A percentile compares a stretch with the other conserved stretches of the same genome.
These are phyloP conservation scores for Neurospora hispaniola DNA, from an alignment of 495 filamentous ascomycete genomes.

Conservation along the genomic window DNA sequence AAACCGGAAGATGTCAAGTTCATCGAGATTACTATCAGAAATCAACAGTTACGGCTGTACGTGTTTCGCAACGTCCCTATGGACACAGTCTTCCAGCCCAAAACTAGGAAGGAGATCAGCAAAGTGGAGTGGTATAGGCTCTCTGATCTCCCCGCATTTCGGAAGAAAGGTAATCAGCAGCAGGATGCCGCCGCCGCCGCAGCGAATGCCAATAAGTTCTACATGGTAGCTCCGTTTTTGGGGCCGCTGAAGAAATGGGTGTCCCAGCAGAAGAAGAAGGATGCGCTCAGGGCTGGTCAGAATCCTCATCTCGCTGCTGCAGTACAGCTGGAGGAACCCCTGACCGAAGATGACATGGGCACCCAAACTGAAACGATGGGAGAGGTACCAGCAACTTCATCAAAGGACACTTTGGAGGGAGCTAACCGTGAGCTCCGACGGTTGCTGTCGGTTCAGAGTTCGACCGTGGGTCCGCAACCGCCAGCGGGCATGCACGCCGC, in stretches of 20 bases:
- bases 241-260: conserved; percentile 86
- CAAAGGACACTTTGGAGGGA: conserved; percentile 37
- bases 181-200: conserved; percentile 38
- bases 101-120: conserved; percentile 93
- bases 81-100: conserved; percentile 77
- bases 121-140: conserved; percentile 89
- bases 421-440: conserved; percentile 54
- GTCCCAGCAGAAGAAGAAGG: conserved; percentile 61
- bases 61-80: conserved; percentile 79
- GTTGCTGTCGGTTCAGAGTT: conserved; percentile 50
- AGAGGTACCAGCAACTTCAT: conserved; percentile 10
- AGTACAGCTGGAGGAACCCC: conserved; percentile 21
- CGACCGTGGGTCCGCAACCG: conserved; percentile 32
- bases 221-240: conserved; percentile 95
- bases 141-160: conserved; percentile 75
- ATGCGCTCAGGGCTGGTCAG: conserved; percentile 30
- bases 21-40: conserved; percentile 79
- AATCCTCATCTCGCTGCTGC: conserved; percentile 21
- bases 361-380: conserved; percentile 16
- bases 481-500: conserved; percentile 8
- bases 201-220: conserved; percentile 74
- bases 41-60: conserved; percentile 86
- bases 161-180: conserved; percentile 41
- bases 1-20: conserved; percentile 58
- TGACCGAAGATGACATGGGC: conserved; percentile 33